Base-by-base conservation (phyloP, 2,329 filamentous ascomycete species). In the Curvularia verruculosa region DNA sequence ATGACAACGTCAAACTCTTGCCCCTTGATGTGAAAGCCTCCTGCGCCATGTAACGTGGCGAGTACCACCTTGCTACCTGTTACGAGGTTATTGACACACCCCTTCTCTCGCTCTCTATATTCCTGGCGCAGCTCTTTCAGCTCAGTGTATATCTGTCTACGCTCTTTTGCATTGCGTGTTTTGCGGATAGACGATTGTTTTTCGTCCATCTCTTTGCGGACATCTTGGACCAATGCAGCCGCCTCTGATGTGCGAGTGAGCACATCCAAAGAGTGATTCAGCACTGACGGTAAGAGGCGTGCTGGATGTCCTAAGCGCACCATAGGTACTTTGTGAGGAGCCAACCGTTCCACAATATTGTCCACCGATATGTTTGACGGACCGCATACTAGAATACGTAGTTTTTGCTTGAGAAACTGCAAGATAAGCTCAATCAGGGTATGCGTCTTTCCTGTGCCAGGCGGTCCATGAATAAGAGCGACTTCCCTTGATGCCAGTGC, bases 291-390 rank as follows among this genome's bases (percentile, higher is more conserved):
- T 0, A 99, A 82, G 24, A 99, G 83, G 19, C 95, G 88, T 1
- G 95, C 95, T 0, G 95, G 95, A 75, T 99, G 95, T 1, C 95
- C 95, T 0, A 99, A 85, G 1, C 95, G 89, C 34, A 98, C 85
- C 68, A 98, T 92, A 0, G 92, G 89, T 1, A 97, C 83, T 69
- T 92, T 92, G 75, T 93, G 90, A 0, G 90, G 87, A 1, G 92
- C 87, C 1, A 98, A 84, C 7, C 95, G 87, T 77, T 99, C 95
- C 8, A 97, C 93, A 56, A 99, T 96, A 72, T 99, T 99, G 83
- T 99, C 95, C 1, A 99, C 95, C 0, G 92, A 95, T 66, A 99
- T 93, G 74, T 99, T 99, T 28, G 92, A 96, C 0, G 95, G 95
- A 0, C 94, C 95, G 69, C 95, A 98, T n/a, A 98, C 94, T 1